Base-by-base conservation (phyloP, 257 asterid species). In the Solanum chmielewskii region DNA sequence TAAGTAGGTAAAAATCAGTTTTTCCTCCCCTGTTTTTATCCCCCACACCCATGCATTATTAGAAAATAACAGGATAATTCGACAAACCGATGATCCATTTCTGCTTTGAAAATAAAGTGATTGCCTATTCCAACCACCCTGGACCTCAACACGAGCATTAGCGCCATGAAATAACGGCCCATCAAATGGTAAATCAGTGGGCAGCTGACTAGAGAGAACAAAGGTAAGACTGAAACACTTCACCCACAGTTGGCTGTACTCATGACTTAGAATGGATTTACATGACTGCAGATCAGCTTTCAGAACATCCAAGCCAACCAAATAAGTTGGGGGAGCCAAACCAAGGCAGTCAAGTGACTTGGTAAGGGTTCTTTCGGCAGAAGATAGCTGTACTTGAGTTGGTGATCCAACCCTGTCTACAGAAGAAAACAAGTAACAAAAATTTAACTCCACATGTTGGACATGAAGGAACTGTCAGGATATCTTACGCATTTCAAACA, bases 151-250 rank as follows among this genome's bases (percentile, higher is more conserved):
- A 84, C 91, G 91, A 89, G 91, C 89, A 87, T 89, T 90, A 81
- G 85, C 76, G n/a, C 92, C 93, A 90, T 89, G 90, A 86, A 90
- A 89, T 87, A 92, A 91, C 27, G 91, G 91, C 86, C 90, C 94
- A 37, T 84, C 83, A 52, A 86, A 80, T 60, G 82, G 78, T 45
- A 59, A 80, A 74, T 86, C 88, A 20, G 82, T 90, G 20, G 90
- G 88, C 88, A 90, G 89, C 75, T 88, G 87, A 87, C 89, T 91
- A 25, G 94, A 92, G 75, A 91, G 90, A 81, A 91, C 92, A 89
- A 92, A 75, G 84, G 89, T 88, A 75, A 87, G 85, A 84, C 94
- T 90, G 89, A 88, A 92, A 52, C 91, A 88, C 86, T 88, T 92
- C 77, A 80, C 85, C 93, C 91, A 89, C 81, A 87, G 90, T 56